Percentiles rank a stretch among this genome's conserved stretches.
Evolutionary conservation across 1,284 basidiomycete genomes (phyloP).

Genomic region (Trichosporon coremiiforme): DNA sequence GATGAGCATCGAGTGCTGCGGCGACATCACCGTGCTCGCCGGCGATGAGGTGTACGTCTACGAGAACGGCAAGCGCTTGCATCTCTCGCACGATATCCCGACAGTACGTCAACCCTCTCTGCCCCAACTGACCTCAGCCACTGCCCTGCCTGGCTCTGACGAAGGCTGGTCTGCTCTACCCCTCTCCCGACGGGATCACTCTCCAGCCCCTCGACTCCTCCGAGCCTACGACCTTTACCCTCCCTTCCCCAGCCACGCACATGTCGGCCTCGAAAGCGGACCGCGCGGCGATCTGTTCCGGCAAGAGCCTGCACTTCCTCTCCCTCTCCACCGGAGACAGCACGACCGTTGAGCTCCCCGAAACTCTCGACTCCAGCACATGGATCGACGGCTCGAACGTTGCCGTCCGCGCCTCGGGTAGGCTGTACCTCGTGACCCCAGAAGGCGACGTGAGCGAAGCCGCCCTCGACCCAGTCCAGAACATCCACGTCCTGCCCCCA

Average conservation of each 20-base stretch:
- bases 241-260: background rate
- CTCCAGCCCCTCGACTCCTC: background rate
- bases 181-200: background rate
- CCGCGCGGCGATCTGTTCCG: background rate
- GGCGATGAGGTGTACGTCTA: slow-evolving; percentile 20
- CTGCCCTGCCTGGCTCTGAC: background rate
- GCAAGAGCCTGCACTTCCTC: background rate
- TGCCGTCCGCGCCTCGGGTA: slow-evolving; percentile 29
- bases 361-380: slow-evolving; percentile 24
- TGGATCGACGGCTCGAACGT: slow-evolving; percentile 34
- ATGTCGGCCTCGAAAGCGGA: background rate
- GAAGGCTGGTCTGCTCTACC: background rate
- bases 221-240: background rate
- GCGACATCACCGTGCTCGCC: slow-evolving; percentile 15
- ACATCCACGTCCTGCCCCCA: slow-evolving; percentile 24
- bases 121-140: background rate
- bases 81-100: background rate
- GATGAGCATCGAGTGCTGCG: background rate
- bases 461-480: slow-evolving; percentile 26
- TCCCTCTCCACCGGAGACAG: background rate
- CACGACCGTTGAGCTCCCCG: slow-evolving; percentile 9
- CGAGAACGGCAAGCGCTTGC: slow-evolving; percentile 12
- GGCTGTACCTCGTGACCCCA: slow-evolving; percentile 31
- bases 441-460: slow-evolving; percentile 21
- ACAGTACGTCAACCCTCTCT: background rate